Percentiles rank a stretch among this genome's conserved stretches.
phyloP scores from a whole-genome alignment of 2,329 filamentous ascomycete species.

The Stenocarpella maydis region DNA sequence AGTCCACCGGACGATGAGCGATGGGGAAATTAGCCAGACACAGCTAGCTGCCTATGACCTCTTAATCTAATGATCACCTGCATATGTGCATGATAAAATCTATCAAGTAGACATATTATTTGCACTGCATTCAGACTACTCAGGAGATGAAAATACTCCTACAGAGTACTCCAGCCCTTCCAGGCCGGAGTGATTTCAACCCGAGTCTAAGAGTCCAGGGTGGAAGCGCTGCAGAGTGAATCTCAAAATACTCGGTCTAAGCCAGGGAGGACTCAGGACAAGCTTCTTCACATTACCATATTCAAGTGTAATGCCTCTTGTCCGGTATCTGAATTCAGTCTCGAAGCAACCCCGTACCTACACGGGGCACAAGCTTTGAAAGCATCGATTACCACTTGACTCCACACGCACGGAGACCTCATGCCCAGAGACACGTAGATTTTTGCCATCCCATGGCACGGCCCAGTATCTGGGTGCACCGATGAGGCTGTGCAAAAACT shows the following conservation, averaged over 20 bases:
- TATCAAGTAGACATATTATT: background rate
- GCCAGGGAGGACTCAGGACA: no score
- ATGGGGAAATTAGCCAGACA: background rate
- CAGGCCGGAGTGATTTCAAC: no score
- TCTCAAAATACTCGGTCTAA: no score
- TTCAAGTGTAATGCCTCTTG: background rate
- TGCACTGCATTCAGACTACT: no score
- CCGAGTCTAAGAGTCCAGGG: no score
- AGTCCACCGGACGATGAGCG: background rate
- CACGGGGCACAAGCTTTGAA: background rate
- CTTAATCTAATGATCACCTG: background rate
- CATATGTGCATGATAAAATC: background rate
- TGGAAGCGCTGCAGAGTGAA: no score
- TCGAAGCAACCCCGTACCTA: background rate
- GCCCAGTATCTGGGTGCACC: background rate
- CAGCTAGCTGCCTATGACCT: background rate
- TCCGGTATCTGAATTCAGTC: background rate
- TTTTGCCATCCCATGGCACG: background rate
- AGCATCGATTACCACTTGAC: no score
- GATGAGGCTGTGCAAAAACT: background rate
- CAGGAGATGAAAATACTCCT: background rate
- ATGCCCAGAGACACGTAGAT: background rate
- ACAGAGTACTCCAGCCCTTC: background rate
- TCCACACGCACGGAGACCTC: background rate
- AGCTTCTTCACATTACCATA: no score